Conservation (phyloP, 768 basidiomycete species). For the Trametes maxima region DNA sequence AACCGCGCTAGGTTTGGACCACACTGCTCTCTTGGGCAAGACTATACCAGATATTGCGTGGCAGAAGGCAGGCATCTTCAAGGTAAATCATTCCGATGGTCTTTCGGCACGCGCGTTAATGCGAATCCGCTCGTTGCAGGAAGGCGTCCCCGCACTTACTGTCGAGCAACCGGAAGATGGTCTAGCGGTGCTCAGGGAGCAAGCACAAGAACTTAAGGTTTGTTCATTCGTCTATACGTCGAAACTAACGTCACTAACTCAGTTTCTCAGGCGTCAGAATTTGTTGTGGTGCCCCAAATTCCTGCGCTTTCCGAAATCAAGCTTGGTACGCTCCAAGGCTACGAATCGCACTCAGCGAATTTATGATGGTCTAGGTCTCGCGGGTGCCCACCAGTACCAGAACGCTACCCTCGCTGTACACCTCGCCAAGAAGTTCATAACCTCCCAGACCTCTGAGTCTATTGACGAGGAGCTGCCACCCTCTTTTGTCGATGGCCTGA, state of each 20-base stretch:
- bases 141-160: conserved; percentile 83
- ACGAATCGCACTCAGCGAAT: neutral
- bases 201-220: conserved; percentile 71
- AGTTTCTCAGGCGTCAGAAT: conserved; percentile 59
- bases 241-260: neutral
- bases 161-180: conserved; percentile 76
- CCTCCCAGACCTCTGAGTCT: conserved; percentile 33
- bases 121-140: conserved; percentile 39
- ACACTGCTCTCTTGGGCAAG: conserved; percentile 83
- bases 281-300: conserved; percentile 59
- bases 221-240: neutral
- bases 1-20: conserved; percentile 90
- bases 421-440: conserved; percentile 68
- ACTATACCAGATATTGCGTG: conserved; percentile 88
- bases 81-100: conserved; percentile 45
- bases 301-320: conserved; percentile 54
- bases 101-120: neutral
- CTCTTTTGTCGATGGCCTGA: conserved; percentile 62
- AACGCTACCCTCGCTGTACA: conserved; percentile 88
- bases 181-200: conserved; percentile 63
- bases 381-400: conserved; percentile 82
- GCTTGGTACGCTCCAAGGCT: conserved; percentile 52
- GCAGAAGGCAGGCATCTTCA: conserved; percentile 98
- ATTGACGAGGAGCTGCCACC: conserved; percentile 45
- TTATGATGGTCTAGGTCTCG: conserved; percentile 59